Percentiles rank a stretch among this genome's conserved stretches.
Evolutionary conservation across 2,329 filamentous ascomycete genomes (phyloP).

Genomic region (Trichoderma sp.): DNA sequence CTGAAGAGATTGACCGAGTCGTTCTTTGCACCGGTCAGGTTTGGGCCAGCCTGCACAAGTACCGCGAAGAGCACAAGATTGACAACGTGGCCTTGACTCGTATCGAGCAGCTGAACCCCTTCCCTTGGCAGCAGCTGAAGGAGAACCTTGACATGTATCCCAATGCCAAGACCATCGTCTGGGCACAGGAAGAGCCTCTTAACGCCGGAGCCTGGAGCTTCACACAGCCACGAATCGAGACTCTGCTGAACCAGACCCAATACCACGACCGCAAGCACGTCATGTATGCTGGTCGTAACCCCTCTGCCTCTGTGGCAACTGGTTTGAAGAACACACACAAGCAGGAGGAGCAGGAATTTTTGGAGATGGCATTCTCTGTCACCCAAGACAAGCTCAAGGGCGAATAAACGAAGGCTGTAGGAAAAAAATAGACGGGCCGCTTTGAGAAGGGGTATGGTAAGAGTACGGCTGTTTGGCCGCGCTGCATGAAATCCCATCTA

Average conservation of each 20-base stretch:
- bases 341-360: slow-evolving; percentile 89
- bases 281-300: slow-evolving; percentile 93
- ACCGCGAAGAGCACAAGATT: slow-evolving; percentile 82
- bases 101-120: slow-evolving; percentile 96
- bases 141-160: slow-evolving; percentile 97
- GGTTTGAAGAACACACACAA: slow-evolving; percentile 84
- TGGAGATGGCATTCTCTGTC: slow-evolving; percentile 65
- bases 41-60: slow-evolving; percentile 85
- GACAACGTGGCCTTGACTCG: slow-evolving; percentile 93
- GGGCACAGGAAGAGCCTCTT: slow-evolving; percentile 95
- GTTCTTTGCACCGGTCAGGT: slow-evolving; percentile 95
- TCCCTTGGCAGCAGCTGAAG: slow-evolving; percentile 96
- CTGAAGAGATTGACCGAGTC: slow-evolving; percentile 89
- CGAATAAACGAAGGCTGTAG: slow-evolving; percentile 46
- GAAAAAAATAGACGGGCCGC: neutral
- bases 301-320: slow-evolving; percentile 90
- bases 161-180: slow-evolving; percentile 96
- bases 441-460: neutral
- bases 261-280: slow-evolving; percentile 93
- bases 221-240: slow-evolving; percentile 97
- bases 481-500: neutral
- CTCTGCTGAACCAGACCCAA: slow-evolving; percentile 87
- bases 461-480: neutral
- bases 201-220: slow-evolving; percentile 98
- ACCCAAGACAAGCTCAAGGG: slow-evolving; percentile 71